Base-by-base conservation (phyloP, 352 stramenopile genomes). In the Phytophthora sp. region DNA sequence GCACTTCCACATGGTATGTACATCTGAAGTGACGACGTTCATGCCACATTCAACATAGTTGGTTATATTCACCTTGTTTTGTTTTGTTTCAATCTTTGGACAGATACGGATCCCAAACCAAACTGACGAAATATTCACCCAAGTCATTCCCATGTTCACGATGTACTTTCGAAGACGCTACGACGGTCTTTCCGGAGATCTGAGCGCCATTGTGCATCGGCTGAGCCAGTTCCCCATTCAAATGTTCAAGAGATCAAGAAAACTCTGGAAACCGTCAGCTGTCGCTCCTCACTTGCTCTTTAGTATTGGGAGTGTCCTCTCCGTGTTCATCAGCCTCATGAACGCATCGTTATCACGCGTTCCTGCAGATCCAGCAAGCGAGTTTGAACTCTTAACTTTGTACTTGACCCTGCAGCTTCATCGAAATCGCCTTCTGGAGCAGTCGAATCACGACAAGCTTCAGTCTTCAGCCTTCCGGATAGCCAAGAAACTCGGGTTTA, bases 21-120 rank as follows among this genome's bases (percentile, higher is more conserved):
- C n/a, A n/a, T n/a, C n/a, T n/a, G n/a, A n/a, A n/a, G n/a, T n/a
- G n/a, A n/a, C n/a, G n/a, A n/a, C n/a, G n/a, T n/a, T n/a, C n/a
- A n/a, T n/a, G n/a, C n/a, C n/a, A n/a, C n/a, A n/a, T 91, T 93
- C 26, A 72, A 89, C 38, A 12, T 90, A 56, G 80, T 89, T 75
- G 24, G 56, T 56, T 23, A 6, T 44, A 23, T 44, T 44, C 4
- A 24, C 7, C 36, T 6, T 7, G 13, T 41, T 24, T 44, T 44
- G n/a, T n/a, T n/a, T n/a, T n/a, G n/a, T 44, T 23, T 4, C 5
- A 7, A 12, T 20, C 12, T 16, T 24, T n/a, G n/a, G n/a, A n/a
- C n/a, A 85, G 76, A 74, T 90, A 13, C 83, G 69, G 61, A 36
- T 90, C 7, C 60, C 59, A 5, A 76, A 88, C 39, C 73, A 79